Base-by-base conservation (phyloP, 768 basidiomycete genomes). In the Trametopsis cervina region DNA sequence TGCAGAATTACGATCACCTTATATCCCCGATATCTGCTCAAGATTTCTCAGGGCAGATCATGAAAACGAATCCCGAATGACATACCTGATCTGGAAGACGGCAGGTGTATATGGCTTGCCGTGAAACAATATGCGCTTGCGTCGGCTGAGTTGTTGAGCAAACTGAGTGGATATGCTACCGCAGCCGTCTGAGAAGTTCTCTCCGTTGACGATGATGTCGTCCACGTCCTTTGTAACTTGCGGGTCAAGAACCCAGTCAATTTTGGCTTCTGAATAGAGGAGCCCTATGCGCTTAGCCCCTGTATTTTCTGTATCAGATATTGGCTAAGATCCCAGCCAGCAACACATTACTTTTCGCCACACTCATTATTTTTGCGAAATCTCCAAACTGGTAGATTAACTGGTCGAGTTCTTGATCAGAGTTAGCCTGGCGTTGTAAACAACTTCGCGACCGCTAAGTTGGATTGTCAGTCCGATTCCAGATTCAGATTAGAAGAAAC, bases 231-330 rank as follows among this genome's bases (percentile, higher is more conserved):
- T 59, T 6, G 72, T 66, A 40, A 65, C 67, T 22, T 58, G 55
- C 2, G 78, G 79, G 57, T 79, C 72, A 7, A 83, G 65, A 2
- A 62, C 60, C 60, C 70, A 77, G 58, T 83, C 82, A 20, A 82
- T 64, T 40, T 79, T 72, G 0, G 82, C 80, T 17, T 75, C 76
- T 1, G 81, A 83, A 53, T 83, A 85, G 12, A 84, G 61, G 2
- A 84, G 69, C 0, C 81, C 81, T 38, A 85, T 85, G 1, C 81
- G 70, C 57, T 85, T 84, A 13, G 83, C 81, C 39, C 81, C 82
- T 85, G 49, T n/a, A n/a, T n/a, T n/a, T n/a, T n/a, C n/a, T n/a
- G n/a, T n/a, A n/a, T n/a, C n/a, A n/a, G n/a, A n/a, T n/a, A n/a
- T n/a, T n/a, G n/a, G n/a, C n/a, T n/a, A n/a, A n/a, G n/a, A n/a